These are phyloP conservation scores for Schizochytrium sp. DNA, from an alignment of 108 stramenopile genomes.

Conservation along the genomic window DNA sequence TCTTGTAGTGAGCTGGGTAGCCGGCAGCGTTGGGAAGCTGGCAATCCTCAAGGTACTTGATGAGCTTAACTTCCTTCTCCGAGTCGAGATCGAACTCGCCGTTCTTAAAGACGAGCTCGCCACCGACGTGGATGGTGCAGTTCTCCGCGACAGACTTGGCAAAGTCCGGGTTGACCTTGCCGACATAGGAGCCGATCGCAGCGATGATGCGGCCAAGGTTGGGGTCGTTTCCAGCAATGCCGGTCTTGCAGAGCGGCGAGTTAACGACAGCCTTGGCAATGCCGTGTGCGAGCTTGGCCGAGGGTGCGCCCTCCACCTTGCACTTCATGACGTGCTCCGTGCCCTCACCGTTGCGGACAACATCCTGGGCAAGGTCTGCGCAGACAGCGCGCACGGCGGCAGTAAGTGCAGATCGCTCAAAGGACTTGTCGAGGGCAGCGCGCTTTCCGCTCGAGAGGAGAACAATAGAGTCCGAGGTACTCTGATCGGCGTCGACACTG, in stretches of 20 bases:
- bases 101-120: conserved; percentile 68
- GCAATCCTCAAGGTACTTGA: conserved; percentile 73
- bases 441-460: conserved; percentile 69
- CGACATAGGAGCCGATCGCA: conserved; percentile 84
- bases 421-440: conserved; percentile 33
- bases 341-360: conserved; percentile 98
- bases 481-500: conserved; percentile 88
- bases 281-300: conserved; percentile 64
- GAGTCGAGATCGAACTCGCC: conserved; percentile 86
- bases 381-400: conserved; percentile 64
- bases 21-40: conserved; percentile 53
- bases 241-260: conserved; percentile 84
- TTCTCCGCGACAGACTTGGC: neutral
- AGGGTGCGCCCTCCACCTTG: conserved; percentile 66
- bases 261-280: conserved; percentile 85
- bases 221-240: conserved; percentile 90
- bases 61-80: conserved; percentile 73
- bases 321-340: conserved; percentile 88
- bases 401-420: conserved; percentile 59
- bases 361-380: conserved; percentile 70
- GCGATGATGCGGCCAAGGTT: conserved; percentile 94
- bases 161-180: conserved; percentile 44
- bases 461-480: conserved; percentile 81
- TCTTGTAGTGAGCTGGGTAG: conserved; percentile 78
- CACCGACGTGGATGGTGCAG: conserved; percentile 54